Evolutionary conservation across 495 filamentous ascomycete genomes (phyloP).

Genomic region (Daldinia decipiens): DNA sequence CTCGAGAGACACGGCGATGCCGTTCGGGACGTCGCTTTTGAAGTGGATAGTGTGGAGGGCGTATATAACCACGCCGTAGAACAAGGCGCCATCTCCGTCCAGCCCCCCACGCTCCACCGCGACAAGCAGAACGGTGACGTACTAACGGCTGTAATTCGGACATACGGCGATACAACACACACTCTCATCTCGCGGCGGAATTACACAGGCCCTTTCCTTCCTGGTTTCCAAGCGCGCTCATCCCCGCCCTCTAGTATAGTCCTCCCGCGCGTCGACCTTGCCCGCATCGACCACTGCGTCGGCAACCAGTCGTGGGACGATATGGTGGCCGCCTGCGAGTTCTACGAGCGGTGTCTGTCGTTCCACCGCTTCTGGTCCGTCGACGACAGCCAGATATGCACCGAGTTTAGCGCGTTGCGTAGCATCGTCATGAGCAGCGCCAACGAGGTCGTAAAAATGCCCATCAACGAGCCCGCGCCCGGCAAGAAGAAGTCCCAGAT

Average conservation of each 20-base stretch:
- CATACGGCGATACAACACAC: conserved; percentile 93
- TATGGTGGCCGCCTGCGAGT: conserved; percentile 85
- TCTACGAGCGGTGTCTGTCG: conserved; percentile 87
- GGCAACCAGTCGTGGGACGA: conserved; percentile 92
- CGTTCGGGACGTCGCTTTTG: conserved; percentile 91
- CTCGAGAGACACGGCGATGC: conserved; percentile 85
- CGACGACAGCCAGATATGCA: conserved; percentile 86
- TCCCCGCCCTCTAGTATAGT: conserved; percentile 41
- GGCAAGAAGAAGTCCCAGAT: conserved; percentile 90
- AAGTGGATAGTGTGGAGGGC: conserved; percentile 83
- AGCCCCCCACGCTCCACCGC: conserved; percentile 60
- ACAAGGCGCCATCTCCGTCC: conserved; percentile 73
- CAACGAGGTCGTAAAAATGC: conserved; percentile 86
- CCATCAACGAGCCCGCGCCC: conserved; percentile 92
- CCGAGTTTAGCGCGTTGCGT: conserved; percentile 86
- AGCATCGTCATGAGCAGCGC: conserved; percentile 88
- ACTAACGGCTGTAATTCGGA: conserved; percentile 77
- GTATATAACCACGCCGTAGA: conserved; percentile 75
- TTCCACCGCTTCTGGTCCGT: conserved; percentile 97
- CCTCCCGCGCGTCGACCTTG: conserved; percentile 71
- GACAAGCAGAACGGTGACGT: conserved; percentile 68
- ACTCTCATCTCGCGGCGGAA: conserved; percentile 75
- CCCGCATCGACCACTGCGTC: conserved; percentile 89
- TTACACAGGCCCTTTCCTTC: conserved; percentile 81
- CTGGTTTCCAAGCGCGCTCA: conserved; percentile 72